phyloP scores from a whole-genome alignment of 768 basidiomycete genomes.

The Termitomyces sp. region DNA sequence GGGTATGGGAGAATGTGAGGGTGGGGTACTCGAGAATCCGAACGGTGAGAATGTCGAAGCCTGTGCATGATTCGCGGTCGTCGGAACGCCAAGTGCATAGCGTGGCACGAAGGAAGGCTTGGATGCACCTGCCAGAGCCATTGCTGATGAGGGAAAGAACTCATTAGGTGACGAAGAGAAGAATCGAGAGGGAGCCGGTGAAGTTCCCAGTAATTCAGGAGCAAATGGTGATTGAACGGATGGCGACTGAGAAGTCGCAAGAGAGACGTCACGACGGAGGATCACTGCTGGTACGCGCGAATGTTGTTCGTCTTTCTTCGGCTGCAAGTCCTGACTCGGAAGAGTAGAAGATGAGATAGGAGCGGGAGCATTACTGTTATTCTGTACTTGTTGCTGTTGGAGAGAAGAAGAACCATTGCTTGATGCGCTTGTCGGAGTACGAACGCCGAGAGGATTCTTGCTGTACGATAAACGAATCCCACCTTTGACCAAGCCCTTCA shows the following conservation, averaged over 20 bases:
- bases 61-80: constrained; percentile 16
- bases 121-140: constrained; percentile 25
- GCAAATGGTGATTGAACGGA: constrained; percentile 16
- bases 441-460: constrained; percentile 95
- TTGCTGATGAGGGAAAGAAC: constrained; percentile 21
- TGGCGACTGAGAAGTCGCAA: constrained; percentile 17
- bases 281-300: constrained; percentile 13
- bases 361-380: constrained; percentile 16
- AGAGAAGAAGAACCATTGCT: constrained; percentile 30
- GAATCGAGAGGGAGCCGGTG: constrained; percentile 41
- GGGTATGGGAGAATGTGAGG: constrained; percentile 30
- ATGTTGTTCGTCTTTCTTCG: constrained; percentile 16
- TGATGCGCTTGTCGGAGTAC: constrained; percentile 64
- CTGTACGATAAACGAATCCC: constrained; percentile 97
- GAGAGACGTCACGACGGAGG: constrained; percentile 17
- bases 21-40: constrained; percentile 24
- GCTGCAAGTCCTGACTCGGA: constrained; percentile 12
- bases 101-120: constrained; percentile 31
- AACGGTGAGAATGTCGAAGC: constrained; percentile 32
- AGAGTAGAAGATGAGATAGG: constrained; percentile 7
- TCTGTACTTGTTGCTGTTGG: constrained; percentile 38
- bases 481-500: constrained; percentile 89
- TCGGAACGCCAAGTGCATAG: constrained; percentile 22
- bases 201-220: constrained; percentile 34
- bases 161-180: constrained; percentile 28